Evolutionary conservation across 2,329 filamentous ascomycete genomes (phyloP).

Genomic region (Penicillium polonicum): DNA sequence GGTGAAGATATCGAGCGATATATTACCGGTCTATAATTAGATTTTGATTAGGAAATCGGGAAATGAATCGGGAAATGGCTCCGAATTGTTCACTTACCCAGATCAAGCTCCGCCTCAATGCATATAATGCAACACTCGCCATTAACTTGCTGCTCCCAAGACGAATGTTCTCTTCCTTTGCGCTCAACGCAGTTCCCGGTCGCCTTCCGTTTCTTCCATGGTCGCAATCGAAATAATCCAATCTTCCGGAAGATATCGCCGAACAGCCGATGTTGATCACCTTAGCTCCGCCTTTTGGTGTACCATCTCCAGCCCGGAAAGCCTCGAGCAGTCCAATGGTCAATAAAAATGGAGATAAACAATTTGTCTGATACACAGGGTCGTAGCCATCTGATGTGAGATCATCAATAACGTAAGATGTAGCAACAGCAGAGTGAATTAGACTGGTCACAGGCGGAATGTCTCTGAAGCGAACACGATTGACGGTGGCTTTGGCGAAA

Average conservation of each 20-base stretch:
- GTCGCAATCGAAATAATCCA: conserved; percentile 36
- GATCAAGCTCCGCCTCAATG: conserved; percentile 37
- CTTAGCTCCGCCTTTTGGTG: conserved; percentile 31
- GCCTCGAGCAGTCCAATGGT: conserved; percentile 38
- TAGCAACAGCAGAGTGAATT: conserved; percentile 35
- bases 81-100: conserved; percentile 26
- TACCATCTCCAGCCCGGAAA: conserved; percentile 36
- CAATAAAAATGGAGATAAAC: conserved; percentile 38
- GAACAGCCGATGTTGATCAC: conserved; percentile 41
- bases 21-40: conserved; percentile 31
- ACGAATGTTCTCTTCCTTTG: conserved; percentile 31
- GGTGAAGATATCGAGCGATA: conserved; percentile 39
- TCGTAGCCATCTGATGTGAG: conserved; percentile 37
- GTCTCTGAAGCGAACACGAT: conserved; percentile 33
- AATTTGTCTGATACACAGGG: conserved; percentile 40
- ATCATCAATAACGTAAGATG: conserved; percentile 35
- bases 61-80: neutral
- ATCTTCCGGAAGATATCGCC: conserved; percentile 29
- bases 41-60: conserved; percentile 4
- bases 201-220: conserved; percentile 16
- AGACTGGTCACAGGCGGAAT: conserved; percentile 37
- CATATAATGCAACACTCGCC: conserved; percentile 37
- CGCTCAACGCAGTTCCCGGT: conserved; percentile 29
- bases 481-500: conserved; percentile 34
- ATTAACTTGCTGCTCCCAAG: conserved; percentile 40